These are phyloP conservation scores for Lentinula sp. DNA, from an alignment of 768 basidiomycete species.

Conservation along the genomic window DNA sequence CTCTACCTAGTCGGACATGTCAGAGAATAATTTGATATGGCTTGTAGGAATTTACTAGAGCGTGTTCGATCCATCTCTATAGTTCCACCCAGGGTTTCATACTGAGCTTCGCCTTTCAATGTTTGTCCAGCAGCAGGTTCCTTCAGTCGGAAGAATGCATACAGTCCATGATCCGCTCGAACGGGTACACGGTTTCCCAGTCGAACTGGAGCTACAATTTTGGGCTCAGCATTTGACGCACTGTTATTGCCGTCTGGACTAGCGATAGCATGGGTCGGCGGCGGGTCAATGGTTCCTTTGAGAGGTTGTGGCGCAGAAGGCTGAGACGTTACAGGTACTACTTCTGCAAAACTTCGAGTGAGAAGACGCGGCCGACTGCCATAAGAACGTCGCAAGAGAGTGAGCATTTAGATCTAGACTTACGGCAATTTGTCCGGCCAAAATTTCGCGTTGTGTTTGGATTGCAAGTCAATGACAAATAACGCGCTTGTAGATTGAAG, in stretches of 20 bases:
- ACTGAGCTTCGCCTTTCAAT: conserved; percentile 6
- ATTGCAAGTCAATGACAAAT: neutral
- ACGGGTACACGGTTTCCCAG: conserved; percentile 3
- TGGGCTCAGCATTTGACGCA: neutral
- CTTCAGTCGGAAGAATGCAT: conserved; percentile 9
- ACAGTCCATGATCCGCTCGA: conserved; percentile 5
- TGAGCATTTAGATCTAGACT: neutral
- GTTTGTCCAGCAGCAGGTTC: neutral
- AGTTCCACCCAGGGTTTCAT: conserved; percentile 6
- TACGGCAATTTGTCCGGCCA: neutral
- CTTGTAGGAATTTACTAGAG: neutral
- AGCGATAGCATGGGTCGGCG: neutral
- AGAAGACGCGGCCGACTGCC: neutral
- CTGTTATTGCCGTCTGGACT: neutral
- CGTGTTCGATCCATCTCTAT: neutral
- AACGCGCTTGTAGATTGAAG: neutral
- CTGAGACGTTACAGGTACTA: neutral
- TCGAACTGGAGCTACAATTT: neutral
- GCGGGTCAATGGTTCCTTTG: neutral
- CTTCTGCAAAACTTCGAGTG: conserved; percentile 1
- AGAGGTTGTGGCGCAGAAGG: neutral
- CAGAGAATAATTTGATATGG: conserved; percentile 24
- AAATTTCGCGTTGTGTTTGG: neutral
- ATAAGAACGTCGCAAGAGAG: conserved; percentile 2
- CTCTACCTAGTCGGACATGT: conserved; percentile 59